Conservation (phyloP, 768 basidiomycete species). For the Russula virescens region DNA sequence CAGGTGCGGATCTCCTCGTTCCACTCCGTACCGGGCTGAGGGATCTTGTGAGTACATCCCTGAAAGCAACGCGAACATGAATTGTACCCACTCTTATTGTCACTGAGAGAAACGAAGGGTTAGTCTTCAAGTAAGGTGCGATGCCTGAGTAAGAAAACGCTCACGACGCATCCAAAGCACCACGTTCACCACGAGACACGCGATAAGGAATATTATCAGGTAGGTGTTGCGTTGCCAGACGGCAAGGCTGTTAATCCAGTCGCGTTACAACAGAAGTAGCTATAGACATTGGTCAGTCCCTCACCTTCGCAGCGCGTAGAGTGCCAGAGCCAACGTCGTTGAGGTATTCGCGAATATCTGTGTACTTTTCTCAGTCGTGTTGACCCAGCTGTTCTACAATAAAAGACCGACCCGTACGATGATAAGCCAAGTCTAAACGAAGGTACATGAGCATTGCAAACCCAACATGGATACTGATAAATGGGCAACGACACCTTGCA, state of each 20-base stretch:
- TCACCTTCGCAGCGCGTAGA: constrained; percentile 16
- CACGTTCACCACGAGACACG: constrained; percentile 8
- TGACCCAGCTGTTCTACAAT: not conserved
- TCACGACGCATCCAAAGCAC: constrained; percentile 17
- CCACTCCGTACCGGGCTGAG: constrained; percentile 2
- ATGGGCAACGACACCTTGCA: constrained; percentile 15
- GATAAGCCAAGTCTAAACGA: constrained; percentile 9
- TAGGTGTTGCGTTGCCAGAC: constrained; percentile 13
- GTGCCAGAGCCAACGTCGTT: constrained; percentile 11
- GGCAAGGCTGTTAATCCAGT: not conserved
- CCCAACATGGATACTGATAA: not conserved
- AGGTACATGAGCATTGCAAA: not conserved
- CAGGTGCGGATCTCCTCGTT: constrained; percentile 3
- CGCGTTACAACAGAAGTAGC: not conserved
- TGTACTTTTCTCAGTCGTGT: not conserved
- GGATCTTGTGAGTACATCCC: not conserved
- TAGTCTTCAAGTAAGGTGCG: not conserved
- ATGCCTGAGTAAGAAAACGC: not conserved
- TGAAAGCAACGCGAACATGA: not conserved
- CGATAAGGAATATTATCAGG: constrained; percentile 1
- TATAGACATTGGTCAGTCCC: not conserved
- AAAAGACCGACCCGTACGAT: constrained; percentile 1
- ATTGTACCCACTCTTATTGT: not conserved
- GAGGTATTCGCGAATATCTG: constrained; percentile 15
- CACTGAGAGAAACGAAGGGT: not conserved